Base-by-base conservation (phyloP, 306 rosid genomes). In the Alnus glutinosa region DNA sequence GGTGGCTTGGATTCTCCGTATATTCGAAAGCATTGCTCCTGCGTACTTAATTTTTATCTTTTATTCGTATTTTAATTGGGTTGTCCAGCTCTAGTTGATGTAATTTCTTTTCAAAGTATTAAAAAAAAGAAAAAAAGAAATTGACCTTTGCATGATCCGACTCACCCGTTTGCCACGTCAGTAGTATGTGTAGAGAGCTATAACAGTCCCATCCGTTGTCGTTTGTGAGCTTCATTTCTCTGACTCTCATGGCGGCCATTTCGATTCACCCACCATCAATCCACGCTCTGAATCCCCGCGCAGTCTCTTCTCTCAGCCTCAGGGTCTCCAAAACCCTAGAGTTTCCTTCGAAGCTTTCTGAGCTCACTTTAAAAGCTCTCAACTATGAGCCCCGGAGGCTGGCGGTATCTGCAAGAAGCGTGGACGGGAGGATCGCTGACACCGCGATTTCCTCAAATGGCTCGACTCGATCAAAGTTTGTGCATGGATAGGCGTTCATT, bases 381-480 rank as follows among this genome's bases (percentile, higher is more conserved):
- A 3, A 55, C 73, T 32, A 48, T 50, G 77, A 69, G 50, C 61
- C 59, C 66, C 75, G 57, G 82, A 42, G 50, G 55, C 84, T 88
- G 86, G 51, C 66, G 32, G 11, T 83, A 76, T 69, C 86, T 48
- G 86, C 89, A 55, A 77, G 81, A 58, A 75, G 68, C 71, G 54
- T 84, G 77, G 71, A 75, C 23, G 58, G 46, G 36, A 51, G 74
- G 5, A 39, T 80, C 64, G 32, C 57, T 61, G 75, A 74, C 28
- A 64, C 74, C 44, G 1, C 81, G 6, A 51, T 87, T 71, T 76
- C 88, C 12, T 3, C 87, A 55, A 79, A 59, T 39, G 75, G 79
- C 30, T 80, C 88, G 64, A 1, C 76, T 58, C 81, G 47, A 68
- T 83, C 93, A 70, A 88, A 82, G 96, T 82, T 86, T 50, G 80